phyloP scores from a whole-genome alignment of 1,284 basidiomycete genomes.

The Puccinia hordei region DNA sequence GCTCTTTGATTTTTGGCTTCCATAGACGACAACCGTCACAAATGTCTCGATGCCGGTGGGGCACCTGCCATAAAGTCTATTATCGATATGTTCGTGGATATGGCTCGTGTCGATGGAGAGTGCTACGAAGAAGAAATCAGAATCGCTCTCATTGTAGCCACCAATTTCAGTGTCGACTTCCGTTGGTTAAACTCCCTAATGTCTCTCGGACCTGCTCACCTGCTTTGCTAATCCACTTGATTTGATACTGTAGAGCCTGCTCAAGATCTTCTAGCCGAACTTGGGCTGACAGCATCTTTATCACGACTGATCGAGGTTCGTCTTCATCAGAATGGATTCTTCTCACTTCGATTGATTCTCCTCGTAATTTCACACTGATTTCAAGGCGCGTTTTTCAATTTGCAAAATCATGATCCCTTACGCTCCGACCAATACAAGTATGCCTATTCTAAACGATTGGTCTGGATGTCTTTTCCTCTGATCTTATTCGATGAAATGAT shows the following conservation, averaged over 20 bases:
- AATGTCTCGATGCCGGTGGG: constrained; percentile 25
- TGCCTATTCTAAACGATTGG: constrained; percentile 16
- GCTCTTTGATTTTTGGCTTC: not conserved
- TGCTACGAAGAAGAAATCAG: not conserved
- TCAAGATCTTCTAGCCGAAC: constrained; percentile 32
- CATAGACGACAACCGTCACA: constrained; percentile 34
- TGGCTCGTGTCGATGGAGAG: not conserved
- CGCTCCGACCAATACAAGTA: constrained; percentile 1
- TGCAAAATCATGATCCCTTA: not conserved
- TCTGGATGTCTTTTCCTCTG: constrained; percentile 34
- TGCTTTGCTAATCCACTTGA: not conserved
- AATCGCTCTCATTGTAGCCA: constrained; percentile 28
- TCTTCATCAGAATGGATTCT: not conserved
- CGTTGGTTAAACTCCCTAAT: constrained; percentile 11
- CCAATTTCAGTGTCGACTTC: constrained; percentile 42
- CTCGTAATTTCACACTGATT: not conserved
- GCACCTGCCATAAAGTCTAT: constrained; percentile 17
- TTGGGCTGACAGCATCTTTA: constrained; percentile 23
- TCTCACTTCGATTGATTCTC: not conserved
- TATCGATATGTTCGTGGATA: constrained; percentile 11
- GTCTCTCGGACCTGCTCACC: not conserved
- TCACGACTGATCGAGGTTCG: constrained; percentile 25
- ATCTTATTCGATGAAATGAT: constrained; percentile 28
- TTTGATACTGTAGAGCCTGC: constrained; percentile 25
- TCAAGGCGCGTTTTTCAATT: not conserved